Conservation (phyloP, 768 basidiomycete species). For the Pleurotus ostreatus region DNA sequence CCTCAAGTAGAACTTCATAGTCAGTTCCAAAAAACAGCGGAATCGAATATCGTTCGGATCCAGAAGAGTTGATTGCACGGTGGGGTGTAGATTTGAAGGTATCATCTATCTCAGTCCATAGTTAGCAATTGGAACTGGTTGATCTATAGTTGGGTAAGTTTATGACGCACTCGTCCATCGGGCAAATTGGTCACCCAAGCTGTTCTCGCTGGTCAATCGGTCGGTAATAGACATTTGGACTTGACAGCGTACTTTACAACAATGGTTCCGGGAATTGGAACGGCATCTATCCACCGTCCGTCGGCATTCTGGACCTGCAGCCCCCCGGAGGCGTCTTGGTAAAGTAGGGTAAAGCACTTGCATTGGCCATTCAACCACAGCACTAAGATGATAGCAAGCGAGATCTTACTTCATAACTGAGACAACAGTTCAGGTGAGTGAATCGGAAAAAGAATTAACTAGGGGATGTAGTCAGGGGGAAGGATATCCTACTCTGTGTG, state of each 20-base stretch:
- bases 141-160: not conserved
- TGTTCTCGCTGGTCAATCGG: constrained; percentile 13
- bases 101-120: constrained; percentile 51
- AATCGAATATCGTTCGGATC: constrained; percentile 72
- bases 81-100: constrained; percentile 90
- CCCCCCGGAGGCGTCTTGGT: constrained; percentile 74
- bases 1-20: constrained; percentile 79
- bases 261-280: constrained; percentile 73
- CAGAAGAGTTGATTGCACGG: constrained; percentile 75
- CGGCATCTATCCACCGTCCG: constrained; percentile 79
- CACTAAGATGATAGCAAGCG: not conserved
- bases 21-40: constrained; percentile 91
- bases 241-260: constrained; percentile 69
- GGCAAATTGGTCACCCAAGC: constrained; percentile 85
- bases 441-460: not conserved
- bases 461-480: not conserved
- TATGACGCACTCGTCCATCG: constrained; percentile 75
- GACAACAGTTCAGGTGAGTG: not conserved
- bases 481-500: constrained; percentile 60
- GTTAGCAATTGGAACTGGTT: not conserved
- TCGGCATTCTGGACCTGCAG: constrained; percentile 79
- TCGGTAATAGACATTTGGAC: not conserved
- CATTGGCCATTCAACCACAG: no score
- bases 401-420: constrained; percentile 40
- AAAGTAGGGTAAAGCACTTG: constrained; percentile 89